Percentiles rank a stretch among this genome's conserved stretches.
Evolutionary conservation across 768 basidiomycete species (phyloP).

Genomic region (Suillus subluteus): DNA sequence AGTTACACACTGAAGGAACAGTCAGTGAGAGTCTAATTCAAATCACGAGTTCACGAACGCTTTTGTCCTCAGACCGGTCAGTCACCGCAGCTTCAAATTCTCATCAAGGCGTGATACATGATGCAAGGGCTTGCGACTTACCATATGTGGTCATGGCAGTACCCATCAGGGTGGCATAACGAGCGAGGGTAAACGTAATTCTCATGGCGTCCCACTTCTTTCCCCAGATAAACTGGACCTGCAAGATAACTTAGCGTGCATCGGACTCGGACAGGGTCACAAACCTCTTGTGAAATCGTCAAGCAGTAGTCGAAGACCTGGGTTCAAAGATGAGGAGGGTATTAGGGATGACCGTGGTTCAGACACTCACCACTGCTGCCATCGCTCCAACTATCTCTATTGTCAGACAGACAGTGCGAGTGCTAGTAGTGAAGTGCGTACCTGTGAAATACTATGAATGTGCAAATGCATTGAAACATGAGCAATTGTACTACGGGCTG

Average conservation of each 20-base stretch:
- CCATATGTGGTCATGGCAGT: conserved; percentile 6
- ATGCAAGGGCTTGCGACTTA: background rate
- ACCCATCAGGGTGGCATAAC: conserved; percentile 7
- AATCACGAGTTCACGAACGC: background rate
- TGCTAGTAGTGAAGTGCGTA: background rate
- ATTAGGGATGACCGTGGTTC: background rate
- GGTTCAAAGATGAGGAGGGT: background rate
- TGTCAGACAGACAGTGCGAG: background rate
- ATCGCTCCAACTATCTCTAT: conserved; percentile 1
- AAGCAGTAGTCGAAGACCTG: conserved; percentile 10
- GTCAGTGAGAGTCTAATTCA: background rate
- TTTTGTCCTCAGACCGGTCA: background rate
- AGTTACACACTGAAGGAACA: background rate
- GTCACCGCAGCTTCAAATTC: background rate
- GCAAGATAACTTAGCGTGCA: too few species aligned
- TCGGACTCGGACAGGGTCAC: background rate
- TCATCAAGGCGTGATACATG: background rate
- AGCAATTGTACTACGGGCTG: background rate
- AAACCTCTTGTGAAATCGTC: conserved; percentile 10
- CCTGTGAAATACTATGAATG: conserved; percentile 1
- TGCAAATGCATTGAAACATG: background rate
- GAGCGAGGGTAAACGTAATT: background rate
- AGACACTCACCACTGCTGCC: background rate
- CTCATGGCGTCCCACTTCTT: background rate
- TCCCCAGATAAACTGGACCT: conserved; percentile 12